Evolutionary conservation across 768 basidiomycete genomes (phyloP).

Genomic region (Rhizopogon vulgaris): DNA sequence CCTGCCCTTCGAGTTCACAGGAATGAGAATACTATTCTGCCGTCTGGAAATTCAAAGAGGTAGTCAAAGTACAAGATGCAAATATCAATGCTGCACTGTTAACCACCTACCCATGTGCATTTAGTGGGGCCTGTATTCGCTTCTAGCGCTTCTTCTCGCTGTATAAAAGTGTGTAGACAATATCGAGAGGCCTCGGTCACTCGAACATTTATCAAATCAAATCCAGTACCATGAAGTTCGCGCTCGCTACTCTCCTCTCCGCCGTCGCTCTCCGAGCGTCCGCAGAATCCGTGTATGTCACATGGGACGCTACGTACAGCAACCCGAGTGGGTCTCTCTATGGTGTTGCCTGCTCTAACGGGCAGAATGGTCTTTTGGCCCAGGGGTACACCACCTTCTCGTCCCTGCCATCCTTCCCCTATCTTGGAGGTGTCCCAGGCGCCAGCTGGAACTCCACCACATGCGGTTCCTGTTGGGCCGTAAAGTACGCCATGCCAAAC

Average conservation of each 20-base stretch:
- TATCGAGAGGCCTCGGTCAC: background rate
- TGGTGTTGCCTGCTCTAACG: constrained; percentile 16
- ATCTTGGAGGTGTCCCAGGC: constrained; percentile 6
- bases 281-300: background rate
- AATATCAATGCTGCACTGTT: background rate
- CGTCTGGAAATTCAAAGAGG: background rate
- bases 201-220: background rate
- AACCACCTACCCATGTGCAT: background rate
- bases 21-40: background rate
- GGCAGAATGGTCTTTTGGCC: constrained; percentile 12
- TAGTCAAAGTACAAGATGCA: background rate
- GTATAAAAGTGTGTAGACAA: background rate
- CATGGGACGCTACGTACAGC: background rate
- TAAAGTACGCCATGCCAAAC: background rate
- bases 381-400: constrained; percentile 12
- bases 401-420: constrained; percentile 7
- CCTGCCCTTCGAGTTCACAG: background rate
- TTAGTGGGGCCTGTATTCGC: background rate
- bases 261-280: background rate
- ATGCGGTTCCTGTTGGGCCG: constrained; percentile 5
- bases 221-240: background rate
- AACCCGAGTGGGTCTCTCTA: constrained; percentile 1
- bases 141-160: background rate
- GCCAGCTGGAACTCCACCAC: constrained; percentile 2
- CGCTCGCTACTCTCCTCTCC: background rate